Evolutionary conservation across 148 eudicot species (phyloP), one percentile per base, ranked within the genome.

Genomic region (Camellia granthamiana): DNA sequence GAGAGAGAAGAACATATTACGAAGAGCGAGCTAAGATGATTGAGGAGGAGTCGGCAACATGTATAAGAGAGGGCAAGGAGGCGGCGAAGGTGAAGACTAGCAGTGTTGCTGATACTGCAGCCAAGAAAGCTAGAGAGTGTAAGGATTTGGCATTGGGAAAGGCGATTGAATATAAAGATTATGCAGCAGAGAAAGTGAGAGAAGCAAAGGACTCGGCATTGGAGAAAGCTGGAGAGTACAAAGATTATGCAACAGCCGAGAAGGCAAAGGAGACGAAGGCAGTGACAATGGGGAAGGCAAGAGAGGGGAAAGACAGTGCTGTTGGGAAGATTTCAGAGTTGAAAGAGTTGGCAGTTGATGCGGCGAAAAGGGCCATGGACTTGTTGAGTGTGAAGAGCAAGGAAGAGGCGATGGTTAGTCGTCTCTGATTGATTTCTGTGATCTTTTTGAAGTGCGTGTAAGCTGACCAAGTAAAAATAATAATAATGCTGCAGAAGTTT

Each of bases 161-260:
- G 38, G 80, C 86, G 0, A 77, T 43, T 19, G 81, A 73, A 5
- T 70, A 67, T 4, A 82, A 79, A 63, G 86, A 86, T 54, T 13
- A 18, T 7, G 52, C 85, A 3, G 84, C 72, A 4, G 79, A 86
- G 6, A 89, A 77, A 54, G 77, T 85, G 3, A 72, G 6, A 18
- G 85, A 87, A 77, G 55, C 79, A 3, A 80, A 66, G 44, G 70
- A 80, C 9, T 5, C 5, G 52, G 7, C 52, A 7, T 5, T 7
- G 6, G 6, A 49, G 52, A 49, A 49, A 49, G 52, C 3, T 7
- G 52, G 52, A 7, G 52, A 49, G 52, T 49, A 49, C 52, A 7
- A 49, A 49, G 52, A 49, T 7, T 80, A 68, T 2, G 41, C 74
- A 7, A 15, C 30, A 1, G 38, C 38, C 38, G 78, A 60, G 13